Conservation (phyloP, 2,329 filamentous ascomycete species). For the Phialocephala sp. region DNA sequence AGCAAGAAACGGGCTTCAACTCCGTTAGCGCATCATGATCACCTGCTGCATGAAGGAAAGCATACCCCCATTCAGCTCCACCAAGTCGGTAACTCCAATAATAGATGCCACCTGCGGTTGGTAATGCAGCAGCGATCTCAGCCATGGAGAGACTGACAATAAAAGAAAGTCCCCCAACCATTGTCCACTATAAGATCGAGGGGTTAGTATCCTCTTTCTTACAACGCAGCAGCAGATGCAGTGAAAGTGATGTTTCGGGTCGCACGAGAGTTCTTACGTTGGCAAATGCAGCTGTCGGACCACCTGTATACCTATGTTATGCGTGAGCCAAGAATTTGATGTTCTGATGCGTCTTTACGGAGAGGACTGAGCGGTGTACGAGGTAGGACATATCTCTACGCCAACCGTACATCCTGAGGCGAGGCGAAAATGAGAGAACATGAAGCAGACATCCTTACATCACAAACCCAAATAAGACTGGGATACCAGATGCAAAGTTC, state of each 20-base stretch:
- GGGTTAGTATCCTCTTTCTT: no score
- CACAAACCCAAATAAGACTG: slow-evolving; percentile 47
- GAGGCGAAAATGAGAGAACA: neutral
- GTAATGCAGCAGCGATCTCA: slow-evolving; percentile 46
- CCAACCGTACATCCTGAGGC: neutral
- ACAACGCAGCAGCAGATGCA: no score
- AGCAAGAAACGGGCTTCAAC: slow-evolving; percentile 42
- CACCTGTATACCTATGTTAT: slow-evolving; percentile 42
- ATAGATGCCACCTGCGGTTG: slow-evolving; percentile 48
- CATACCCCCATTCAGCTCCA: slow-evolving; percentile 44
- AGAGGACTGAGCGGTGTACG: neutral
- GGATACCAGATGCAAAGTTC: slow-evolving; percentile 48
- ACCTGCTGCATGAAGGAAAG: slow-evolving; percentile 13
- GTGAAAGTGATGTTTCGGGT: no score
- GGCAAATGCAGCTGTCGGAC: slow-evolving; percentile 46
- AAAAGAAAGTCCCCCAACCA: slow-evolving; percentile 46
- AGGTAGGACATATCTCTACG: neutral
- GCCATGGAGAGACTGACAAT: slow-evolving; percentile 47
- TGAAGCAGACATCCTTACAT: slow-evolving; percentile 35
- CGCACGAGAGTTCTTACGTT: slow-evolving; percentile 30
- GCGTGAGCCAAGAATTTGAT: neutral
- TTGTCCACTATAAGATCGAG: slow-evolving; percentile 40
- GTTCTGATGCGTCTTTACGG: neutral
- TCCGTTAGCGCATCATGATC: slow-evolving; percentile 20
- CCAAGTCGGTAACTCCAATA: slow-evolving; percentile 48